phyloP scores from a whole-genome alignment of 192 early-diverging fungal genomes.

The Coemansia sp. region DNA sequence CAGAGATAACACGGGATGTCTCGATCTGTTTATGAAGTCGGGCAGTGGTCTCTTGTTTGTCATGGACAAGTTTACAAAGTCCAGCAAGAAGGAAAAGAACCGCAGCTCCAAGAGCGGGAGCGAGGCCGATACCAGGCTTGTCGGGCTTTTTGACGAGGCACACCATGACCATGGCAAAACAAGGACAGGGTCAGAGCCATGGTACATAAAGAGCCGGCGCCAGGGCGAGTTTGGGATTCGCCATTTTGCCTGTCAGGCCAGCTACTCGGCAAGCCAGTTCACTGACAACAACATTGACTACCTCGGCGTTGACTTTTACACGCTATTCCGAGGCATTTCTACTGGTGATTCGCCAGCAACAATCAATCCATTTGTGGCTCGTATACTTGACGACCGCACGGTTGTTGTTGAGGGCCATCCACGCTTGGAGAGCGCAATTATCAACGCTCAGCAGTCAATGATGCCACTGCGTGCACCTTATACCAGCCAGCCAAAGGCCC shows the following conservation, averaged over 20 bases:
- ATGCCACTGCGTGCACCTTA: slow-evolving; percentile 68
- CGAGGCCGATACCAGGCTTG: slow-evolving; percentile 44
- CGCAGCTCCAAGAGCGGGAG: slow-evolving; percentile 30
- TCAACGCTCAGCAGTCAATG: slow-evolving; percentile 74
- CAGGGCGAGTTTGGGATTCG: slow-evolving; percentile 70
- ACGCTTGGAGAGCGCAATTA: slow-evolving; percentile 73
- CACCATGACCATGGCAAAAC: slow-evolving; percentile 22
- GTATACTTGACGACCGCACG: slow-evolving; percentile 72
- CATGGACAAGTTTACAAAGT: slow-evolving; percentile 66
- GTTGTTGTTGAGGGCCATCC: slow-evolving; percentile 83
- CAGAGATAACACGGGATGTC: slow-evolving; percentile 69
- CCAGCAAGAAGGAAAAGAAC: slow-evolving; percentile 50
- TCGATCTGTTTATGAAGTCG: slow-evolving; percentile 74
- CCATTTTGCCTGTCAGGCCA: slow-evolving; percentile 76
- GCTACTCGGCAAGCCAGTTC: slow-evolving; percentile 62
- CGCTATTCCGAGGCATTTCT: slow-evolving; percentile 74
- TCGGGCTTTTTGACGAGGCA: slow-evolving; percentile 41
- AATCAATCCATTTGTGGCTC: slow-evolving; percentile 71
- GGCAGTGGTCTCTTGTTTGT: slow-evolving; percentile 76
- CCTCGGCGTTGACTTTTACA: slow-evolving; percentile 81
- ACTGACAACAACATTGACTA: slow-evolving; percentile 78
- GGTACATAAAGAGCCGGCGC: slow-evolving; percentile 36
- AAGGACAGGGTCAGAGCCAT: slow-evolving; percentile 27
- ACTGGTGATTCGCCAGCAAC: slow-evolving; percentile 53
- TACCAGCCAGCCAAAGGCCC: slow-evolving; percentile 30